These are phyloP conservation scores for Ophiognomonia clavigignenti-juglandacearum DNA, from an alignment of 2,329 filamentous ascomycete species.

Conservation along the genomic window DNA sequence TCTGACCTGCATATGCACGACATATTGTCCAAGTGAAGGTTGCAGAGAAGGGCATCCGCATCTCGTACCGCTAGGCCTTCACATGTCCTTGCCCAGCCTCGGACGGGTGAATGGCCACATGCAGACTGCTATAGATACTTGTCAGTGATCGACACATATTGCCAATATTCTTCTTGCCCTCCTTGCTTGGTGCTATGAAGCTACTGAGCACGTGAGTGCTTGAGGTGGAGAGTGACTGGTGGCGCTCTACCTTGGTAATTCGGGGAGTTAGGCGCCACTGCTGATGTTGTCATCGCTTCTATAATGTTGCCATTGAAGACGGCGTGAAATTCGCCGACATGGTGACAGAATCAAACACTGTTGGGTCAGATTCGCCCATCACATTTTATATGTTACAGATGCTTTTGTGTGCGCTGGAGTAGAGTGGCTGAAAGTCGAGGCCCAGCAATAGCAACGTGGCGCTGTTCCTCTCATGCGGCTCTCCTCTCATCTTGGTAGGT, in stretches of 20 bases:
- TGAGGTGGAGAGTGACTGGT: not conserved
- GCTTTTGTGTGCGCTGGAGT: too few relatives aligned
- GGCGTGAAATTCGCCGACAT: not conserved
- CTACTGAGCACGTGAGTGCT: not conserved
- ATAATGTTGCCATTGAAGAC: constrained; percentile 3
- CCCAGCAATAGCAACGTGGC: not conserved
- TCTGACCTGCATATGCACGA: constrained; percentile 6
- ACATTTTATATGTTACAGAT: not conserved
- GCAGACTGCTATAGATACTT: too few relatives aligned
- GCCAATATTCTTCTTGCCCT: not conserved
- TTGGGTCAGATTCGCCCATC: not conserved
- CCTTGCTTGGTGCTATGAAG: not conserved
- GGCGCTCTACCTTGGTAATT: not conserved
- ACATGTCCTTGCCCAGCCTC: not conserved
- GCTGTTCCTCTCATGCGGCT: not conserved
- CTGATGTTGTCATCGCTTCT: constrained; percentile 3
- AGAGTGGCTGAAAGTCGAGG: not conserved
- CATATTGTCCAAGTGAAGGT: not conserved
- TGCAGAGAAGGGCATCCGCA: not conserved
- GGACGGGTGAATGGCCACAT: too few relatives aligned
- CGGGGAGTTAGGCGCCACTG: constrained; percentile 1
- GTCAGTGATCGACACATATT: too few relatives aligned
- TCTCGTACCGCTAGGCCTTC: not conserved
- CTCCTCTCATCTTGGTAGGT: constrained; percentile 2
- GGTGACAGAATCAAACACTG: not conserved